Conservation (phyloP, 176 grass and related monocot genomes). For the Triticum dicoccoides region DNA sequence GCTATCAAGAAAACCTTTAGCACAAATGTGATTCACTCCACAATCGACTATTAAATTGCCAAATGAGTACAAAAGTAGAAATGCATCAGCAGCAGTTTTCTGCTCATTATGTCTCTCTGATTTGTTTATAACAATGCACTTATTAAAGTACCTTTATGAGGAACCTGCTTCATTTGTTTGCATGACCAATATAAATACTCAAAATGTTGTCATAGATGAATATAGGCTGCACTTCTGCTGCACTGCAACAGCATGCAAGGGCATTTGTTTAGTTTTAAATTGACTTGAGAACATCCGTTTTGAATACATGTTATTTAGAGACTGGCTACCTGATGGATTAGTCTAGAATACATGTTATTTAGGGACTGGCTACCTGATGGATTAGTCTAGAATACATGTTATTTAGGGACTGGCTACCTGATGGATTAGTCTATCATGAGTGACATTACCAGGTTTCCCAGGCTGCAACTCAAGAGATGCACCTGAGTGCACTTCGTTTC, state of each 20-base stretch:
- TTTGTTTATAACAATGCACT: background rate
- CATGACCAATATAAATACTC: background rate
- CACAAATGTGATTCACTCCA: background rate
- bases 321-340: background rate
- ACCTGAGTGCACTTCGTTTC: background rate
- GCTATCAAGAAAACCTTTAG: background rate
- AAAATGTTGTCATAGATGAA: background rate
- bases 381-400: background rate
- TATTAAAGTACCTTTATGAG: background rate
- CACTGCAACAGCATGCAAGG: background rate
- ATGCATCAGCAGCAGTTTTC: background rate
- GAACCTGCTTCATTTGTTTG: background rate
- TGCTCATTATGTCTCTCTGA: background rate
- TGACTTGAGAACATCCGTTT: background rate
- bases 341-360: background rate
- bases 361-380: too few relatives aligned
- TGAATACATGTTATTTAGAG: background rate
- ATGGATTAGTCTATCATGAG: background rate
- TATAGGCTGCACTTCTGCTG: background rate
- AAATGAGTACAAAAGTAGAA: conserved; percentile 16
- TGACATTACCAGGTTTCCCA: background rate
- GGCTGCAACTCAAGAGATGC: background rate
- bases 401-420: background rate
- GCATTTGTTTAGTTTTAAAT: background rate
- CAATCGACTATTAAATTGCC: background rate